Percentiles rank a stretch among this genome's conserved stretches.
These are phyloP conservation scores for Panellus pusillus DNA, from an alignment of 768 basidiomycete genomes.

Conservation along the genomic window DNA sequence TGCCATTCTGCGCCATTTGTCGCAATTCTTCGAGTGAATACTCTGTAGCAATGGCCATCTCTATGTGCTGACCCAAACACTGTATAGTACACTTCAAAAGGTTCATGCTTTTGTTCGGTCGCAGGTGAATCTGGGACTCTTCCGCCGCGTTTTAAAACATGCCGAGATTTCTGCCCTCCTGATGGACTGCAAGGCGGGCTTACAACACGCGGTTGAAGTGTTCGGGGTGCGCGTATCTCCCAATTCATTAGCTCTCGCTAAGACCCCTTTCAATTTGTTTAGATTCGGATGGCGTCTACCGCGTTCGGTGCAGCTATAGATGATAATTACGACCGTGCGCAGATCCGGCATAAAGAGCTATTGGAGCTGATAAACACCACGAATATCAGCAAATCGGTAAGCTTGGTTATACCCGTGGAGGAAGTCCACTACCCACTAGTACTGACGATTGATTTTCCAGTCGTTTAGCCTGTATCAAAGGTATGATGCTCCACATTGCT, in stretches of 20 bases:
- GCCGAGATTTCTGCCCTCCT: neutral
- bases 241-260: neutral
- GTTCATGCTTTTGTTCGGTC: slow-evolving; percentile 4
- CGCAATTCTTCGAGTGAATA: slow-evolving; percentile 4
- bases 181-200: slow-evolving; percentile 3
- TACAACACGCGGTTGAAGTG: neutral
- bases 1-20: neutral
- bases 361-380: neutral
- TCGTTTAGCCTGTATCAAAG: slow-evolving; percentile 3
- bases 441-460: neutral
- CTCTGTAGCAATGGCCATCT: neutral
- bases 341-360: slow-evolving; percentile 1
- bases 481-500: neutral
- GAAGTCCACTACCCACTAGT: neutral
- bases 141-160: neutral
- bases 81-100: slow-evolving; percentile 6
- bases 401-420: neutral
- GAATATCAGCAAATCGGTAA: slow-evolving; percentile 3
- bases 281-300: neutral
- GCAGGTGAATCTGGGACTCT: slow-evolving; percentile 3
- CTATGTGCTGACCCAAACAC: too few species aligned
- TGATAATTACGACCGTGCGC: neutral
- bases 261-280: too few species aligned
- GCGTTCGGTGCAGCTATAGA: neutral
- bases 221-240: neutral